Evolutionary conservation across 2,329 filamentous ascomycete species (phyloP).

Genomic region (Xylaria sp.): DNA sequence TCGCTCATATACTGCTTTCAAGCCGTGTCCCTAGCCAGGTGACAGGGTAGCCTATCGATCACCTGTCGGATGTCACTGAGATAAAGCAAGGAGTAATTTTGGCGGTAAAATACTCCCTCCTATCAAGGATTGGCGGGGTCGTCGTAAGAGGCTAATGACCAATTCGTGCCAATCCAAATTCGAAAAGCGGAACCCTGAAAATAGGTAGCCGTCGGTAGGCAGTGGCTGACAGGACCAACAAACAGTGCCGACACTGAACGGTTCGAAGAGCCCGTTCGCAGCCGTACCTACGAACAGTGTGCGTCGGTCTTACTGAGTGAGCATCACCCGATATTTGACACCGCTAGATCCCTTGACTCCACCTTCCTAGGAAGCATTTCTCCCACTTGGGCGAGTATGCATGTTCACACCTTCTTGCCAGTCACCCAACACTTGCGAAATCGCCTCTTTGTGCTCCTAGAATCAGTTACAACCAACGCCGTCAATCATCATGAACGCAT

Average conservation of each 20-base stretch:
- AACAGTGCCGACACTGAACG: constrained; percentile 10
- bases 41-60: constrained; percentile 3
- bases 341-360: constrained; percentile 37
- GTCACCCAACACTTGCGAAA: constrained; percentile 14
- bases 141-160: constrained; percentile 16
- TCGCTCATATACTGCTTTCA: constrained; percentile 1
- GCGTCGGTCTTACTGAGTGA: constrained; percentile 24
- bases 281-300: constrained; percentile 2
- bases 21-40: not conserved
- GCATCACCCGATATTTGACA: constrained; percentile 35
- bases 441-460: constrained; percentile 24
- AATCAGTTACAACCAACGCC: constrained; percentile 12
- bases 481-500: constrained; percentile 56
- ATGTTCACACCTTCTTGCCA: constrained; percentile 15
- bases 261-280: constrained; percentile 9
- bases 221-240: constrained; percentile 9
- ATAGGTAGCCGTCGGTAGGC: not conserved
- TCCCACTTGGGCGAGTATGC: constrained; percentile 5
- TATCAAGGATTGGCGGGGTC: constrained; percentile 18
- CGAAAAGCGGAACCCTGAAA: constrained; percentile 28
- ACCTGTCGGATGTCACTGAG: not conserved
- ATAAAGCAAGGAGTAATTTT: constrained; percentile 1
- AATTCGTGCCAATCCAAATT: constrained; percentile 22
- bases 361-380: constrained; percentile 5
- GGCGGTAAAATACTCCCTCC: constrained; percentile 5